phyloP scores from a whole-genome alignment of 2,329 filamentous ascomycete species.

The Paecilomyces niveus region DNA sequence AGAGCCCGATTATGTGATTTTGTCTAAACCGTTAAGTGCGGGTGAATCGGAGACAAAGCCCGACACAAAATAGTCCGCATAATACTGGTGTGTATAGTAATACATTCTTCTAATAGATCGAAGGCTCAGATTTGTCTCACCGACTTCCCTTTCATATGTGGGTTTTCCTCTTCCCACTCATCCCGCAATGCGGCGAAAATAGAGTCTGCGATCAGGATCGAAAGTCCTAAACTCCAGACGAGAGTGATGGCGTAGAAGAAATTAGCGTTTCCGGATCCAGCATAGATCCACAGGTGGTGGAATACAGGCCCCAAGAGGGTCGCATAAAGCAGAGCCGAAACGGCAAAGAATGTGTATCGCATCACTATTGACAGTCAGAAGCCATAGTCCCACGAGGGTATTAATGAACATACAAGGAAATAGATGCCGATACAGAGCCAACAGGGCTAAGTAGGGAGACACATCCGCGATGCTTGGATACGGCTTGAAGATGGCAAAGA shows the following conservation, averaged over 20 bases:
- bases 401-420: constrained; percentile 59
- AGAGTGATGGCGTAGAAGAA: constrained; percentile 99
- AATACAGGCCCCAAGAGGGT: constrained; percentile 88
- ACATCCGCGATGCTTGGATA: constrained; percentile 92
- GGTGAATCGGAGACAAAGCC: neutral
- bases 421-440: constrained; percentile 83
- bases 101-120: constrained; percentile 6
- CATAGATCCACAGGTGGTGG: constrained; percentile 97
- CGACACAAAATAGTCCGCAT: neutral
- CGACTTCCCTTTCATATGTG: constrained; percentile 83
- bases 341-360: constrained; percentile 84
- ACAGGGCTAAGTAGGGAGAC: constrained; percentile 72
- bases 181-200: constrained; percentile 84
- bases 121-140: constrained; percentile 66
- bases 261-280: constrained; percentile 94
- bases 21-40: constrained; percentile 39
- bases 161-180: constrained; percentile 87
- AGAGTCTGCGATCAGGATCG: constrained; percentile 77
- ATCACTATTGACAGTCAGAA: constrained; percentile 55
- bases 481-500: constrained; percentile 93
- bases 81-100: neutral
- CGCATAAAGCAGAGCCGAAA: constrained; percentile 77
- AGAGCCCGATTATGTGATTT: constrained; percentile 46
- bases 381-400: neutral
- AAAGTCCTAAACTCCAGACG: constrained; percentile 92